Base-by-base conservation (phyloP, 441 rosid genomes). In the Omphalea diandra region DNA sequence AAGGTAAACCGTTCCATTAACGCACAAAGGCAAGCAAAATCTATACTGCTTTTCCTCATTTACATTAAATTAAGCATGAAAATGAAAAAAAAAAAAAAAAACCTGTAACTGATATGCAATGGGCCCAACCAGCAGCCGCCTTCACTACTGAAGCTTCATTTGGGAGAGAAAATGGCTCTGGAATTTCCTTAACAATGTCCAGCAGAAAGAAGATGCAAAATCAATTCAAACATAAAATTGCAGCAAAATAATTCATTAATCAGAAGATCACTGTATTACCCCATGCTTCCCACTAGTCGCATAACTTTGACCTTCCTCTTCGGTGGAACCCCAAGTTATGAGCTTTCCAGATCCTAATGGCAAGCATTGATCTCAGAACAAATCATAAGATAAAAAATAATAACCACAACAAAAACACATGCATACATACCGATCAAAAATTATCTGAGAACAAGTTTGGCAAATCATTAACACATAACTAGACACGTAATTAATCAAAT, bases 61-160 rank as follows among this genome's bases (percentile, higher is more conserved):
- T 18, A 24, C 18, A 40, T 2, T 17, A 43, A 43, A 43, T 43
- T 12, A 43, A 43, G 7, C 2, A 17, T 9, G 14, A 9, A 4
- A 8, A 15, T 1, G 0, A 58, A 26, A 46, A 22, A 5, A 24
- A 55, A 20, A n/a, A 46, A 36, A 20, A n/a, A 14, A 27, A 40
- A 91, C 97, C 96, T 73, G 93, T 87, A 46, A 86, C 90, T 27
- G 96, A 84, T 60, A 84, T 90, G 77, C 97, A 94, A 72, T 94
- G 98, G 10, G 97, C 96, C 98, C 98, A 91, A 66, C 97, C 97
- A 10, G 97, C 94, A 17, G 89, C 90, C 27, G 96, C 97, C 66
- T 82, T 88, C 71, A 85, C 76, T 44, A 88, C 73, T 60, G 83
- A 76, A 72, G 84, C 83, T 55, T 90, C 93, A 18, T 78, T 69